Conservation (phyloP, 2,329 filamentous ascomycete genomes). For the Metarhizium album region DNA sequence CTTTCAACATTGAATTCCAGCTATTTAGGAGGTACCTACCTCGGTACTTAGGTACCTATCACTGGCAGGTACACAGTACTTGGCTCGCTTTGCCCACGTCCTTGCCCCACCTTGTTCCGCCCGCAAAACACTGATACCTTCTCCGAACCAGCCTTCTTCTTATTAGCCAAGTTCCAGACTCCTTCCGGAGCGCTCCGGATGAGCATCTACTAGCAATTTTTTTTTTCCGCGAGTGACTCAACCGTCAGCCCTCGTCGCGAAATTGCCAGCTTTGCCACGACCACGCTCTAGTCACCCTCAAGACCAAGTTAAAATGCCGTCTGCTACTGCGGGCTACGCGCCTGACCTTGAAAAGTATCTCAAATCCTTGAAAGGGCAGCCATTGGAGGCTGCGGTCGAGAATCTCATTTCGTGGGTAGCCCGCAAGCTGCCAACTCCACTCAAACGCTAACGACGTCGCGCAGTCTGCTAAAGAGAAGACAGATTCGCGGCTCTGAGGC, state of each 20-base stretch:
- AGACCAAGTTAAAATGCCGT: constrained; percentile 19
- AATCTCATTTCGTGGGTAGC: constrained; percentile 63
- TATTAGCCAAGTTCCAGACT: no score
- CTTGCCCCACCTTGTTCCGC: background rate
- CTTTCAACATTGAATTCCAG: no score
- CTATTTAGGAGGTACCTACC: no score
- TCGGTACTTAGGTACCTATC: no score
- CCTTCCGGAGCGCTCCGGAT: no score
- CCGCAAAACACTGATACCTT: constrained; percentile 1
- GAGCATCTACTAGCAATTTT: no score
- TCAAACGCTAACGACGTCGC: constrained; percentile 1
- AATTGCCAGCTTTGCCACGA: constrained; percentile 3
- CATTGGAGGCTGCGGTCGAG: constrained; percentile 75
- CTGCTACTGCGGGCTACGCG: constrained; percentile 33
- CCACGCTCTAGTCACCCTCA: background rate
- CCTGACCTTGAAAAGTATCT: constrained; percentile 71
- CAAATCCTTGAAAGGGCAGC: constrained; percentile 63
- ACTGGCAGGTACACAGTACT: background rate
- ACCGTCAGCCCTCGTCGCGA: constrained; percentile 3
- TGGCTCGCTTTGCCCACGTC: background rate
- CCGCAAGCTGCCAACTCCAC: constrained; percentile 2
- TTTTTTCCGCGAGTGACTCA: constrained; percentile 2
- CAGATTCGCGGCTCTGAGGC: constrained; percentile 82
- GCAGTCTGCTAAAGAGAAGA: constrained; percentile 65
- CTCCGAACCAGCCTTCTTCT: no score